These are phyloP conservation scores for Hypoxylon lenormandii DNA, from an alignment of 495 filamentous ascomycete species.

Conservation along the genomic window DNA sequence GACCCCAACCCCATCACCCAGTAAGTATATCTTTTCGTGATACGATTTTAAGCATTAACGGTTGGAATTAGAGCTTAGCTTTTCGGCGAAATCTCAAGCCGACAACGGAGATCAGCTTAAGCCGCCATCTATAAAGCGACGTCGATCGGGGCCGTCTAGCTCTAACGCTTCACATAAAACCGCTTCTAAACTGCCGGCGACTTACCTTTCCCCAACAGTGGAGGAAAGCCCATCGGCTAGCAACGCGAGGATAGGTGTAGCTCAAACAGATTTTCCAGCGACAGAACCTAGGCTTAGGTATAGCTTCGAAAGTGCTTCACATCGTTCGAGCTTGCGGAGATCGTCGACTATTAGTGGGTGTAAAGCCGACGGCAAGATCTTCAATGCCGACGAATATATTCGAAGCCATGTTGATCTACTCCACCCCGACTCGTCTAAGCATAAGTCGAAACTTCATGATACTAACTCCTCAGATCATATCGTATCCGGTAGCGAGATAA, in stretches of 20 bases:
- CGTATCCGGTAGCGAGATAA: slow-evolving; percentile 26
- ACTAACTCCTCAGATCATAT: slow-evolving; percentile 4
- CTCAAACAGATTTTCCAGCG: neutral
- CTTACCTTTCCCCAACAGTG: slow-evolving; percentile 50
- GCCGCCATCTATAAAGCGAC: slow-evolving; percentile 36
- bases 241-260: neutral
- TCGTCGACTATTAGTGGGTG: neutral
- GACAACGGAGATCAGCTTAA: neutral
- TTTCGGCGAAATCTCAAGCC: neutral
- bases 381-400: neutral
- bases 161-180: slow-evolving; percentile 39
- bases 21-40: slow-evolving; percentile 12
- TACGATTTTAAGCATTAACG: neutral
- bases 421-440: neutral
- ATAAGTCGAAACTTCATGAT: neutral
- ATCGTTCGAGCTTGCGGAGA: neutral
- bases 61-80: slow-evolving; percentile 13
- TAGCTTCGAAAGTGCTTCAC: neutral
- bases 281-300: too few relatives aligned
- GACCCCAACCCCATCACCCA: slow-evolving; percentile 49
- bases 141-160: slow-evolving; percentile 41
- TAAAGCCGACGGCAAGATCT: too few relatives aligned
- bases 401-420: slow-evolving; percentile 1
- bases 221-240: slow-evolving; percentile 48
- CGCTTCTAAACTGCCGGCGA: slow-evolving; percentile 34